phyloP scores from a whole-genome alignment of 1,284 basidiomycete genomes.

The Hypsizygus ulmarius region DNA sequence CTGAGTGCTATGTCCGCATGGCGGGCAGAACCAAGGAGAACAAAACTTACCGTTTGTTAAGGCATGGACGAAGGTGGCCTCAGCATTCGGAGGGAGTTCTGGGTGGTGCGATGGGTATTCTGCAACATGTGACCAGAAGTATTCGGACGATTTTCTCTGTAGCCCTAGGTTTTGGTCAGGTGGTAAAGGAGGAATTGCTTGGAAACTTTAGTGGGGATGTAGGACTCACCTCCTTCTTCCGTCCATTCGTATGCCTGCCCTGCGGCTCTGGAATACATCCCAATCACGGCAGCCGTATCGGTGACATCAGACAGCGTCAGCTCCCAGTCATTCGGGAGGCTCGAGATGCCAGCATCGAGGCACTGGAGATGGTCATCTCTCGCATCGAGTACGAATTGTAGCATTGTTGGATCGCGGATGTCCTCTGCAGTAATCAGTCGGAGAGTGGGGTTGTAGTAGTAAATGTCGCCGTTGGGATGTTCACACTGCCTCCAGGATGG shows the following conservation, averaged over 20 bases:
- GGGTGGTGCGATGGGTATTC: conserved; percentile 39
- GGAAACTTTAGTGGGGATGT: background rate
- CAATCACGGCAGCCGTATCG: conserved; percentile 30
- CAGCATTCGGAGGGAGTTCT: conserved; percentile 33
- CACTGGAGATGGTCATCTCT: conserved; percentile 33
- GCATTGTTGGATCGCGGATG: conserved; percentile 28
- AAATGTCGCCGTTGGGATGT: conserved; percentile 41
- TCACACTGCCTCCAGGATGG: conserved; percentile 29
- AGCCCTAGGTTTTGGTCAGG: conserved; percentile 23
- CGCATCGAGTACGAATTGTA: conserved; percentile 32
- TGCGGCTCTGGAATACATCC: conserved; percentile 33
- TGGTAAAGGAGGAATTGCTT: conserved; percentile 5
- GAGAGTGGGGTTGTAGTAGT: conserved; percentile 33
- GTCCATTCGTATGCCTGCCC: conserved; percentile 32
- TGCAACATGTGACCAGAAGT: conserved; percentile 37
- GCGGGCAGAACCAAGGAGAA: background rate
- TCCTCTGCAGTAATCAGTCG: conserved; percentile 36
- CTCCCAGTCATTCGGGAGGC: conserved; percentile 35
- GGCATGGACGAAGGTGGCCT: conserved; percentile 30
- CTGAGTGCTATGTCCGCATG: background rate
- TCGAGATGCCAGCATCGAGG: conserved; percentile 25
- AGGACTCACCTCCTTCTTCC: conserved; percentile 28
- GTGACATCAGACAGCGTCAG: conserved; percentile 35
- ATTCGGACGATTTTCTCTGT: conserved; percentile 22
- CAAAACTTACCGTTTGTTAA: conserved; percentile 29